phyloP scores from a whole-genome alignment of 2,329 filamentous ascomycete genomes.

The Fusarium austroafricanum region DNA sequence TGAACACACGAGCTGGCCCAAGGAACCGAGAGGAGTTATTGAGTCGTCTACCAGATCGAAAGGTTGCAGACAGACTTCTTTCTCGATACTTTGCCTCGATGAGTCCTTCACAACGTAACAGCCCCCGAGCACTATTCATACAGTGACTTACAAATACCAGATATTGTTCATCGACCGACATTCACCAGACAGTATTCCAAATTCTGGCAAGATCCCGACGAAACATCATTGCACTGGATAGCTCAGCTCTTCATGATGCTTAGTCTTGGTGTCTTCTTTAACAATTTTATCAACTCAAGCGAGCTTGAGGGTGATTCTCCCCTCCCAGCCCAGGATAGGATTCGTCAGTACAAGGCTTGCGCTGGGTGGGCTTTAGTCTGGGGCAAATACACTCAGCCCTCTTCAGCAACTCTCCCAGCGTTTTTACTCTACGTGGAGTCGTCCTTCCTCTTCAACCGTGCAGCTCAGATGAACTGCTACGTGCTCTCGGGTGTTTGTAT shows the following conservation, averaged over 20 bases:
- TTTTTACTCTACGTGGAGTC: constrained; percentile 65
- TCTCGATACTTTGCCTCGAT: constrained; percentile 65
- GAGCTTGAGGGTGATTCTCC: constrained; percentile 58
- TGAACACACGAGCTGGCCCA: constrained; percentile 55
- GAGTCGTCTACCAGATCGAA: constrained; percentile 59
- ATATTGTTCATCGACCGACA: constrained; percentile 64
- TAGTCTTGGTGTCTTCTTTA: constrained; percentile 58
- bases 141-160: constrained; percentile 48
- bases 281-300: constrained; percentile 56
- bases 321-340: constrained; percentile 56
- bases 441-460: constrained; percentile 64
- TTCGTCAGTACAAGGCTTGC: constrained; percentile 61
- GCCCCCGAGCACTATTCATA: neutral
- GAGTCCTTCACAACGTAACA: constrained; percentile 63
- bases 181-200: constrained; percentile 62
- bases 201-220: constrained; percentile 60
- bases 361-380: constrained; percentile 64
- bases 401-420: constrained; percentile 60
- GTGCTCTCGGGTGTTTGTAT: constrained; percentile 62
- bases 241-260: constrained; percentile 63
- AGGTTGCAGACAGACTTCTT: constrained; percentile 62
- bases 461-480: constrained; percentile 66
- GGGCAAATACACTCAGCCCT: constrained; percentile 64
- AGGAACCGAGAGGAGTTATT: constrained; percentile 61
- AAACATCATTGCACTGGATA: constrained; percentile 59